These are phyloP conservation scores for Exophiala dermatitidis DNA, from an alignment of 2,329 filamentous ascomycete genomes.

Conservation along the genomic window DNA sequence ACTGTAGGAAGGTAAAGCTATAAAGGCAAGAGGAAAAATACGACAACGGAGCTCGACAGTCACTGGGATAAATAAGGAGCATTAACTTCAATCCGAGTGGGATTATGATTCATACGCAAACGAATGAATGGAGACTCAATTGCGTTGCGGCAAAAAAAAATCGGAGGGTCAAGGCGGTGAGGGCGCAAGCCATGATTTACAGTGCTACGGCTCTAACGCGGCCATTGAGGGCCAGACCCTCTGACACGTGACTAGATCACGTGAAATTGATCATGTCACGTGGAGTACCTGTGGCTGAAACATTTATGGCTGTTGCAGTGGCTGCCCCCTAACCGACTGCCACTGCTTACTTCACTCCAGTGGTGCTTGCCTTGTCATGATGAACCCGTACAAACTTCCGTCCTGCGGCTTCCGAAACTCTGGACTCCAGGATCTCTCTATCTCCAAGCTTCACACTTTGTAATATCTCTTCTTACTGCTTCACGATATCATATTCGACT, in stretches of 20 bases:
- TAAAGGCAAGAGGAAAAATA: neutral
- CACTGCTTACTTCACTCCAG: too few relatives aligned
- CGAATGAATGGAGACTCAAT: neutral
- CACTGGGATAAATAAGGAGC: neutral
- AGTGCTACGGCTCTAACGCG: neutral
- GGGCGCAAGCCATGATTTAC: neutral
- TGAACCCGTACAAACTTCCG: too few relatives aligned
- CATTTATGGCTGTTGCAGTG: too few relatives aligned
- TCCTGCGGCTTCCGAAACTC: neutral
- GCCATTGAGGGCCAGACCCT: neutral
- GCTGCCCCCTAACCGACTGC: too few relatives aligned
- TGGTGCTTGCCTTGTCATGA: too few relatives aligned
- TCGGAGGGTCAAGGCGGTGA: slow-evolving; percentile 1
- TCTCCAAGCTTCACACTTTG: neutral
- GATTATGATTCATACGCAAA: neutral
- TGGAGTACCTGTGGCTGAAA: too few relatives aligned
- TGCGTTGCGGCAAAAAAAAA: slow-evolving; percentile 2
- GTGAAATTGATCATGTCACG: too few relatives aligned
- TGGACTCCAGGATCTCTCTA: neutral
- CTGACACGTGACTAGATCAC: neutral
- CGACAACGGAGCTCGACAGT: neutral
- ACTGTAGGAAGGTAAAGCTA: neutral
- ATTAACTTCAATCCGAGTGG: neutral
- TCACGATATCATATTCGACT: neutral
- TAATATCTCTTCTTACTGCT: neutral